Evolutionary conservation across 495 filamentous ascomycete genomes (phyloP), one percentile per base, ranked within the genome.

Genomic region (Aspergillus panamensis): DNA sequence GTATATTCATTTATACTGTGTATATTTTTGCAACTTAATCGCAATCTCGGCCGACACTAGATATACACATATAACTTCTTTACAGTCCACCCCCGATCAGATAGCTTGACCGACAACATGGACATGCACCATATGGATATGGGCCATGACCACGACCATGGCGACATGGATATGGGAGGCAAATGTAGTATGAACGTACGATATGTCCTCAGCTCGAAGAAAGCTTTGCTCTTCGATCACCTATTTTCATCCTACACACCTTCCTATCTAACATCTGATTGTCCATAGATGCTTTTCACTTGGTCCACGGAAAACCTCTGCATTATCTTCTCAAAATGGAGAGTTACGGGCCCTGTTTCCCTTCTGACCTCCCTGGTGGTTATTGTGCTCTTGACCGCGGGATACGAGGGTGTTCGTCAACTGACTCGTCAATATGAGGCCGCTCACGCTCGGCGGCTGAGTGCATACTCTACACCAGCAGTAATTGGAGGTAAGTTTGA

Each of bases 251-350:
- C 14, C 14, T 10, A 1, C 14, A 39, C 14, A 13, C 10, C 14
- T 39, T n/a, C 10, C 14, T 5, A 39, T 5, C 35, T 39, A 39
- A 39, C 3, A 25, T 19, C 5, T 32, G 14, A 16, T 31, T 37
- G 14, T 0, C 19, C 12, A 16, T 60, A 95, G 90, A 97, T 96
- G 93, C 83, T 97, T 33, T 98, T 98, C 73, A 98, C 91, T 51
- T 97, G 94, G 95, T 81, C 88, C 64, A 92, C 91, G 16, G 78
- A 83, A 45, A 84, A 97, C 72, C 88, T 98, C 58, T 98, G 94
- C 81, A 92, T 98, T 67, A 80, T 97, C 73, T 98, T 97, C 80
- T 85, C 79, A 62, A 82, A 85, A 75, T 98, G 94, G 94, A 94
- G 87, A 67, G 77, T 97, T 70, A 82, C 75, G 51, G 85, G 83